Conservation (phyloP, 1,139 yeast genomes). For the Blastobotrys raffinosifermentans region DNA sequence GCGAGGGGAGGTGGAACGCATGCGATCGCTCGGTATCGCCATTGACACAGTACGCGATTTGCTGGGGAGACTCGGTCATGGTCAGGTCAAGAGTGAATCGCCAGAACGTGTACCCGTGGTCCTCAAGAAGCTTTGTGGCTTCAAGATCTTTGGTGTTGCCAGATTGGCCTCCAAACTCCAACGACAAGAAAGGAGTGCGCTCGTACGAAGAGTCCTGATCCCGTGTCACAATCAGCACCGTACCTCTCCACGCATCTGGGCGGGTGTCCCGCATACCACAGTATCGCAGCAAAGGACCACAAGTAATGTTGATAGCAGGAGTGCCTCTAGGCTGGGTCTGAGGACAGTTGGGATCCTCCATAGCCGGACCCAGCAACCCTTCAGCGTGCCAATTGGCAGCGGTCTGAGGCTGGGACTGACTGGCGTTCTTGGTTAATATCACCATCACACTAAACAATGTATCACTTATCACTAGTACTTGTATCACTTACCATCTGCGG, state of each 20-base stretch:
- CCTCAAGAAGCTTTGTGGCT: constrained; percentile 37
- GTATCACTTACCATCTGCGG: background rate
- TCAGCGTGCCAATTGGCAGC: background rate
- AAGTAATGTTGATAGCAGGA: constrained; percentile 45
- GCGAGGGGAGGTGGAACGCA: constrained; percentile 55
- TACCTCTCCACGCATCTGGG: constrained; percentile 51
- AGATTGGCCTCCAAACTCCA: constrained; percentile 3
- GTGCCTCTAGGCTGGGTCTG: constrained; percentile 17
- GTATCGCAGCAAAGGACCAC: constrained; percentile 75
- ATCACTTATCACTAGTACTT: background rate
- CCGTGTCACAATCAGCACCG: constrained; percentile 56
- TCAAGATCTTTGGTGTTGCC: constrained; percentile 3
- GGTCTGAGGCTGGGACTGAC: background rate
- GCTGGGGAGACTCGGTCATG: constrained; percentile 44
- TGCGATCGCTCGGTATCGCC: constrained; percentile 37
- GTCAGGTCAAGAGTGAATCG: constrained; percentile 55
- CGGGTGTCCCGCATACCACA: constrained; percentile 53
- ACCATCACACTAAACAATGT: background rate
- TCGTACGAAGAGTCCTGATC: constrained; percentile 32
- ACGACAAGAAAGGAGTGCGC: constrained; percentile 14
- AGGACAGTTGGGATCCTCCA: constrained; percentile 8
- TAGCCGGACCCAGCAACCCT: background rate
- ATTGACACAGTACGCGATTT: constrained; percentile 55
- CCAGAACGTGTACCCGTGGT: constrained; percentile 52
- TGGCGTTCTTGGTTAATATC: background rate